Evolutionary conservation across 352 stramenopile species (phyloP).

Genomic region (Pythium rishiriense): DNA sequence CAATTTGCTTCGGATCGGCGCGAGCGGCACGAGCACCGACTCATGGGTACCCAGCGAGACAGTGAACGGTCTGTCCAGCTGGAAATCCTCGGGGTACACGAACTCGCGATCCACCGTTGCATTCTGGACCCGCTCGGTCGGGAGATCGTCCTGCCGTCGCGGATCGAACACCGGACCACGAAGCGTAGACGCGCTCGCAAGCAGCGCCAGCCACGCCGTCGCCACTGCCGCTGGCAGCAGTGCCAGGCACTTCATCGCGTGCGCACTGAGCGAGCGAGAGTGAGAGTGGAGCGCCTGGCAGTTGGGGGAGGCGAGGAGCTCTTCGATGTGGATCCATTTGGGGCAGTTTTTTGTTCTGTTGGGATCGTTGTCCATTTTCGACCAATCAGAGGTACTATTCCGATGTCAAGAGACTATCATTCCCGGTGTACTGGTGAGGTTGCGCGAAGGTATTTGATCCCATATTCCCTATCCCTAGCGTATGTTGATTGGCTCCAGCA

Average conservation of each 20-base stretch:
- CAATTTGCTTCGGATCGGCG: constrained; percentile 30
- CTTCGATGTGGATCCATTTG: constrained; percentile 6
- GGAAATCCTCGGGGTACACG: constrained; percentile 29
- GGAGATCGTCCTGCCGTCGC: neutral
- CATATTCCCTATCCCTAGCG: constrained; percentile 14
- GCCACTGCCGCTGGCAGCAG: neutral
- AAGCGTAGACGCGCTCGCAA: neutral
- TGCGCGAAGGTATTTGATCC: constrained; percentile 14
- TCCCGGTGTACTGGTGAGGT: constrained; percentile 10
- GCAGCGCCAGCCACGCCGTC: too few relatives aligned
- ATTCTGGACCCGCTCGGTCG: neutral
- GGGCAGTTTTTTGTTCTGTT: constrained; percentile 1
- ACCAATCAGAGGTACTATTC: too few relatives aligned
- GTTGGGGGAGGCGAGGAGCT: constrained; percentile 1
- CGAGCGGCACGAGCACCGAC: constrained; percentile 34
- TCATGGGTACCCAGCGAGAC: constrained; percentile 26
- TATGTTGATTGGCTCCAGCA: constrained; percentile 23
- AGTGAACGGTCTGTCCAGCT: constrained; percentile 32
- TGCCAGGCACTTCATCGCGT: neutral
- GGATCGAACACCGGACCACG: constrained; percentile 10
- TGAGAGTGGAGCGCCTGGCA: too few relatives aligned
- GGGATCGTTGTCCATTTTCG: constrained; percentile 4
- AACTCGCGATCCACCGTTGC: constrained; percentile 25
- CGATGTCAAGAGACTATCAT: too few relatives aligned
- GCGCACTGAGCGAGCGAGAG: neutral